Conservation (phyloP, 495 filamentous ascomycete genomes). For the Pseudoneurospora amorphoporcata region DNA sequence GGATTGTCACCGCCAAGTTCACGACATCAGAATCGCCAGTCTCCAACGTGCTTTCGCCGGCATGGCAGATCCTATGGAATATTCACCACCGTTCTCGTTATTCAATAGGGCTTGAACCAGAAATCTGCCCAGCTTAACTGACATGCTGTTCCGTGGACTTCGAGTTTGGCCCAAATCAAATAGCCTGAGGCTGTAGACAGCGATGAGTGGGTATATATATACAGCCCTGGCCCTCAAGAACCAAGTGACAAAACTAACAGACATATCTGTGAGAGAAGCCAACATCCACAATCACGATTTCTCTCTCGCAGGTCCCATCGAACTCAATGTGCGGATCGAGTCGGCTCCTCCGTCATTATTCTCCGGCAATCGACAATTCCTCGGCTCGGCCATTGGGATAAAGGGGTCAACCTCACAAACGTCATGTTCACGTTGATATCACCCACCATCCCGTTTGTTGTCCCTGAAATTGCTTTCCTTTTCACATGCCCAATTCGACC, state of each 20-base stretch:
- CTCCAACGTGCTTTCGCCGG: neutral
- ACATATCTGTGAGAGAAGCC: neutral
- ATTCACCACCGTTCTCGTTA: neutral
- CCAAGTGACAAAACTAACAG: neutral
- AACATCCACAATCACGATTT: neutral
- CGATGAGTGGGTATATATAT: neutral
- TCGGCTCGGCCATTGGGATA: neutral
- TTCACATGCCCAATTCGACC: neutral
- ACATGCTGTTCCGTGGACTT: neutral
- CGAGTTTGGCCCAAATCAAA: neutral
- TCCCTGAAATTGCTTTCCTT: neutral
- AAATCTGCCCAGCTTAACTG: neutral
- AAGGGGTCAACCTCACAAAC: neutral
- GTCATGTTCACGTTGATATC: neutral
- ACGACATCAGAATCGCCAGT: neutral
- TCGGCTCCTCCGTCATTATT: neutral
- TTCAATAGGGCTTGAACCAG: neutral
- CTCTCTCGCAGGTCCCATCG: neutral
- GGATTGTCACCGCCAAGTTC: neutral
- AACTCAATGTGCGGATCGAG: neutral
- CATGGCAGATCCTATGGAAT: neutral
- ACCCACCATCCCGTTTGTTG: neutral
- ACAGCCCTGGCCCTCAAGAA: neutral
- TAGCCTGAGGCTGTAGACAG: neutral
- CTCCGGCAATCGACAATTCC: neutral